These are phyloP conservation scores for Cucumis cinereus DNA, from an alignment of 306 rosid species.

Conservation along the genomic window DNA sequence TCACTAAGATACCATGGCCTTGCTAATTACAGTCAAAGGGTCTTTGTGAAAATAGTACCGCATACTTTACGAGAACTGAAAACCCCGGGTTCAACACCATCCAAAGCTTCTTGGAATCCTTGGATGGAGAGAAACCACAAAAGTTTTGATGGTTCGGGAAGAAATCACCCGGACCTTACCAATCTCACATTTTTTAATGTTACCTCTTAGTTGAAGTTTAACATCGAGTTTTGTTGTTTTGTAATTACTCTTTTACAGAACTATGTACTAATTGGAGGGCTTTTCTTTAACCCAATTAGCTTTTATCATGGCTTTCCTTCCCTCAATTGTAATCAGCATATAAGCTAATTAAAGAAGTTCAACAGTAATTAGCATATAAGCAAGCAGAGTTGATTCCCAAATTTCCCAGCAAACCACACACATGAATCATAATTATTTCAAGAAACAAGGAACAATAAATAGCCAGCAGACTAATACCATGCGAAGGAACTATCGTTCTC, in stretches of 20 bases:
- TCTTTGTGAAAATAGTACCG: not conserved
- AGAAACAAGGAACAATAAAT: not conserved
- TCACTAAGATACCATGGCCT: not conserved
- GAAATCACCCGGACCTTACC: not conserved
- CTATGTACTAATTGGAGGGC: not conserved
- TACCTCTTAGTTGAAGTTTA: not conserved
- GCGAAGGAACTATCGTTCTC: slow-evolving; percentile 55
- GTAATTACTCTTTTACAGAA: not conserved
- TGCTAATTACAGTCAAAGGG: not conserved
- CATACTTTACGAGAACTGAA: not conserved
- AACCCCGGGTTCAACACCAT: not conserved
- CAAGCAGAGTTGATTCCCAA: not conserved
- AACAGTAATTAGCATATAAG: not conserved
- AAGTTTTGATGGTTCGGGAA: not conserved
- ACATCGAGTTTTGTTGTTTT: not conserved
- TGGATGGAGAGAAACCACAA: not conserved
- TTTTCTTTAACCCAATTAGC: not conserved
- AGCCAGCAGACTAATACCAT: slow-evolving; percentile 23
- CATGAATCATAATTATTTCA: not conserved
- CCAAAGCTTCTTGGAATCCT: not conserved
- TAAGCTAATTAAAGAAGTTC: not conserved
- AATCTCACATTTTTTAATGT: not conserved
- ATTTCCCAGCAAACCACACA: not conserved
- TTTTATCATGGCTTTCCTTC: not conserved
- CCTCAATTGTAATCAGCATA: not conserved